Evolutionary conservation across 129 eudicot genomes (phyloP), one percentile per base, ranked within the genome.

Genomic region (Scalesia atractyloides): DNA sequence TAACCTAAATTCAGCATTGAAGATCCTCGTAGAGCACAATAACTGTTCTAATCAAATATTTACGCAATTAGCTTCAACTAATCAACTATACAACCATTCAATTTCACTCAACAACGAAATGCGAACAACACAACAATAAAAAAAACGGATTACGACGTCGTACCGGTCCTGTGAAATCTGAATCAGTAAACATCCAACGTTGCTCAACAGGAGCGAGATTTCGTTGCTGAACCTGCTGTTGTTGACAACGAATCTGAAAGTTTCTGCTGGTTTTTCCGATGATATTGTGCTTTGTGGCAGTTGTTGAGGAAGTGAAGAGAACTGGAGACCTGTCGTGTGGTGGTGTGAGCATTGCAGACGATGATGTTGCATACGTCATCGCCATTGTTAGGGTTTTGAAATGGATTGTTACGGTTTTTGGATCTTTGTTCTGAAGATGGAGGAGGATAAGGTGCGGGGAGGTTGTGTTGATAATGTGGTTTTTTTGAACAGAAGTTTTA

Each of bases 181-280:
- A 53, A 15, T 80, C 84, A 17, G 86, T 89, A 46, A 95, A 90
- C 97, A 94, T 88, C 99, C 97, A 94, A 1, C 91, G 85, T 77
- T 95, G 96, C 7, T 83, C 91, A 13, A 84, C 63, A 9, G 97
- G 97, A 1, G 91, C 85, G 14, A 68, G 62, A 33, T 83, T 64
- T 46, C 73, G 76, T 47, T n/a, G 57, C 8, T 70, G 73, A 22
- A 56, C 64, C 36, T 70, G 24, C 48, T 84, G 81, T 4, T 86
- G 75, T 77, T 81, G 82, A 79, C 91, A 92, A n/a, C 82, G 76
- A 66, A 86, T 80, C 52, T 79, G 81, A 50, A 68, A 52, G 19
- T 49, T 46, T 22, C 65, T 52, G 36, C 30, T 76, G 53, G n/a
- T 30, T 41, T 70, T 17, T 7, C 44, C 72, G 30, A 11, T 17